Evolutionary conservation across 306 rosid species (phyloP), one percentile per base, ranked within the genome.

Genomic region (Herpetospermum pedunculosum): DNA sequence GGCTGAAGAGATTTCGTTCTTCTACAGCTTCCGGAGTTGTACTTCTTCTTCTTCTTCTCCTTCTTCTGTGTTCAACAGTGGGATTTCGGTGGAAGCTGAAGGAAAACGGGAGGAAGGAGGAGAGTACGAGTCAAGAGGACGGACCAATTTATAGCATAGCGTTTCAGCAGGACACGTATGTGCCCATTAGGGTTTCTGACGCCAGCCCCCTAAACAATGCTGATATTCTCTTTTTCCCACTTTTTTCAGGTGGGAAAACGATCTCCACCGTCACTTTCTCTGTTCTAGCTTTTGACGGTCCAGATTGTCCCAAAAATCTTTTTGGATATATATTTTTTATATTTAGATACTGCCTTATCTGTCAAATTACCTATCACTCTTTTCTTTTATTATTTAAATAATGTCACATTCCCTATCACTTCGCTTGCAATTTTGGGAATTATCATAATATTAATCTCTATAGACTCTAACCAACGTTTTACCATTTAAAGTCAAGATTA

Each of bases 111-210:
- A 46, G 54, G 41, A 28, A 69, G 55, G 35, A 44, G 54, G 16
- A 69, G 74, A 28, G 40, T 47, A 28, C 57, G 26, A 69, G 50
- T 69, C 74, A 38, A 65, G 72, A 65, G 72, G 72, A 65, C 50
- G 50, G 72, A 41, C 50, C 74, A 29, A 70, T 70, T 70, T 70
- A 70, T 70, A 70, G 41, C 57, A 29, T 28, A 41, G 15, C 3
- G 14, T 44, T 70, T 44, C 18, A 25, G 26, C 43, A 41, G 74
- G 28, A 29, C 57, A 70, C 74, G 57, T 70, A 70, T 70, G 13
- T 30, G 37, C 40, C 37, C 28, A 70, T 70, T 70, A 70, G 74
- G 74, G 74, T 70, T 70, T 70, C 41, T 40, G 13, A 68, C 13
- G 37, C 32, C 4, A 64, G 32, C 49, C 30, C 18, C 71, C 48